Percentiles rank a stretch among this genome's conserved stretches.
Conservation (phyloP, 768 basidiomycete species). For the Collybia sp. region DNA sequence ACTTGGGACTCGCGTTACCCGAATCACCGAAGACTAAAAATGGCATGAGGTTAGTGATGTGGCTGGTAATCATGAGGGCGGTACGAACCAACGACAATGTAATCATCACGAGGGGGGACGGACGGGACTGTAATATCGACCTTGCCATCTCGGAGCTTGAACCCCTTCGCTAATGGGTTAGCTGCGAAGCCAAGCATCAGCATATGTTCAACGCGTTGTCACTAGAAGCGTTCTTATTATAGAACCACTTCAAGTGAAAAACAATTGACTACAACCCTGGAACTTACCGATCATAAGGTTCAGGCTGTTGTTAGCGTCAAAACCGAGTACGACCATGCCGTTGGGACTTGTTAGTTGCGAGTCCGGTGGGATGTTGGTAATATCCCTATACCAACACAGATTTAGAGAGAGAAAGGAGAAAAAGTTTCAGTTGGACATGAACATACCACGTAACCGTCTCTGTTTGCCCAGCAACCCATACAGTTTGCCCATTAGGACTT, state of each 20-base stretch:
- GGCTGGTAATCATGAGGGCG: not conserved
- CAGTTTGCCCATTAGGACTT: constrained; percentile 35
- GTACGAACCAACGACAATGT: constrained; percentile 62
- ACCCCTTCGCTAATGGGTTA: constrained; percentile 49
- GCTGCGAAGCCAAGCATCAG: constrained; percentile 27
- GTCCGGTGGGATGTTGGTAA: constrained; percentile 37
- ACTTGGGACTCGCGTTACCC: constrained; percentile 54
- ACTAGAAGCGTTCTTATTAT: not conserved
- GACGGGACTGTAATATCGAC: constrained; percentile 49
- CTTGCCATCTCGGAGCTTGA: constrained; percentile 47
- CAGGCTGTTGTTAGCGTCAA: constrained; percentile 35
- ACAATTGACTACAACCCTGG: not conserved
- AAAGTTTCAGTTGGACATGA: not conserved
- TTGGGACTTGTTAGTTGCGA: constrained; percentile 41
- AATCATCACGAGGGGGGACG: constrained; percentile 39
- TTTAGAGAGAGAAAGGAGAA: not conserved
- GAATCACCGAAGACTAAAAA: constrained; percentile 61
- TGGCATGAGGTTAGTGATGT: constrained; percentile 3
- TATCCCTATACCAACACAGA: constrained; percentile 36
- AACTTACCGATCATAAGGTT: constrained; percentile 50
- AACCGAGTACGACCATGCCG: constrained; percentile 50
- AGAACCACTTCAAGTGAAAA: not conserved
- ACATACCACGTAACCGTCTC: constrained; percentile 53
- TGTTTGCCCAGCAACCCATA: constrained; percentile 45
- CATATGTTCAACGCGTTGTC: not conserved